These are phyloP conservation scores for Leccinum sublutescens DNA, from an alignment of 768 basidiomycete genomes.

Conservation along the genomic window DNA sequence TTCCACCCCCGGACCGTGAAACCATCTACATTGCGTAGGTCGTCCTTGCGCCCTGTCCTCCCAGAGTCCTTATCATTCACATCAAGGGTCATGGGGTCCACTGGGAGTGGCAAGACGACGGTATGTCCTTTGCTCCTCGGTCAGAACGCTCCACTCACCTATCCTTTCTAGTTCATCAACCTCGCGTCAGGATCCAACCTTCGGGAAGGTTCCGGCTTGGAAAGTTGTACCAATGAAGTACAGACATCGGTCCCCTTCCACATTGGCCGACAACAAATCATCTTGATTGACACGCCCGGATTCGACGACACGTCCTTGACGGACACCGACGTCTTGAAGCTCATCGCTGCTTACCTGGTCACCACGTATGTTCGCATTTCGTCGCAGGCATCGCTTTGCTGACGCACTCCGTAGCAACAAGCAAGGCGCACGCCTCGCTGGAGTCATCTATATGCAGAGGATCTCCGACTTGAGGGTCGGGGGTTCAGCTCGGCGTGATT, in stretches of 20 bases:
- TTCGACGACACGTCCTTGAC: conserved; percentile 55
- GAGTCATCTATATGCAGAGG: conserved; percentile 53
- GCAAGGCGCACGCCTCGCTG: conserved; percentile 39
- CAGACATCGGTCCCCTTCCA: conserved; percentile 29
- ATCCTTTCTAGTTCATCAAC: conserved; percentile 37
- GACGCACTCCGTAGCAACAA: conserved; percentile 29
- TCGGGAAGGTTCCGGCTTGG: conserved; percentile 33
- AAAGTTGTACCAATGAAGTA: conserved; percentile 36
- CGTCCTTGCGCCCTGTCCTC: background rate
- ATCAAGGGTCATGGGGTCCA: conserved; percentile 34
- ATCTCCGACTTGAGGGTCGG: conserved; percentile 51
- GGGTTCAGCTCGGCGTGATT: conserved; percentile 46
- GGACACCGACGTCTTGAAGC: conserved; percentile 49
- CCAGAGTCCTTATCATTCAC: conserved; percentile 26
- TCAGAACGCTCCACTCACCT: conserved; percentile 1
- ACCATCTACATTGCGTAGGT: conserved; percentile 32
- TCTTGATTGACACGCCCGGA: conserved; percentile 60
- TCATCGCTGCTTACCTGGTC: conserved; percentile 44
- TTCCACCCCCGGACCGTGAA: conserved; percentile 18
- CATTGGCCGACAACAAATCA: conserved; percentile 37
- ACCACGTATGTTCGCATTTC: conserved; percentile 25
- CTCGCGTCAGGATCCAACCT: conserved; percentile 32
- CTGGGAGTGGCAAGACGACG: conserved; percentile 37
- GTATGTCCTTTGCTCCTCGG: conserved; percentile 16
- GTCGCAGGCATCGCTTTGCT: background rate